Evolutionary conservation across 83 land plant genomes (phyloP).

Genomic region (Larix sibirica): DNA sequence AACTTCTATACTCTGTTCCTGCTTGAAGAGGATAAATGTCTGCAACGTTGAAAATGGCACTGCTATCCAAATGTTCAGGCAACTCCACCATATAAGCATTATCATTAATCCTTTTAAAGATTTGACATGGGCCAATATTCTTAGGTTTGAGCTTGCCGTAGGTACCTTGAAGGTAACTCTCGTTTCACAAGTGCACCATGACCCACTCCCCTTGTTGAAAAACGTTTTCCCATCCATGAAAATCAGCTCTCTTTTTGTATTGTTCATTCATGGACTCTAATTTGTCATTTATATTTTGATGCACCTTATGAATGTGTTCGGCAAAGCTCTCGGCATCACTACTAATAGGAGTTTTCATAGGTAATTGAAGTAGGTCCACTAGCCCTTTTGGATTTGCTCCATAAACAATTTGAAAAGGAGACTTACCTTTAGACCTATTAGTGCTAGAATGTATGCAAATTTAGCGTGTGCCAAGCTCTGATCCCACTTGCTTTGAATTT

Average conservation of each 20-base stretch:
- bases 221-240: not conserved
- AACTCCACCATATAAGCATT: not conserved
- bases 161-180: not conserved
- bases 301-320: slow-evolving; percentile 19
- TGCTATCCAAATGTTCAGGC: not conserved
- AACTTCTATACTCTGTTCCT: not conserved
- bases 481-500: not conserved
- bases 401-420: not conserved
- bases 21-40: not conserved
- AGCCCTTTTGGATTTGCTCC: not conserved
- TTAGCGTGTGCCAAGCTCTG: not conserved
- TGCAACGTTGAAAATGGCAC: not conserved
- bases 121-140: not conserved
- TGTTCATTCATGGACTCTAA: not conserved
- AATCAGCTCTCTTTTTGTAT: not conserved
- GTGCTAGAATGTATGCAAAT: not conserved
- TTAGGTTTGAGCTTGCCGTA: not conserved
- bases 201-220: not conserved
- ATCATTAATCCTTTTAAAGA: not conserved
- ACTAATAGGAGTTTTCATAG: not conserved
- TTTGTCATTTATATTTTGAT: not conserved
- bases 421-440: not conserved
- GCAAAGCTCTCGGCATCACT: slow-evolving; percentile 8
- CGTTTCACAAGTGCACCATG: not conserved
- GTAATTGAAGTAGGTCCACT: not conserved